Evolutionary conservation across 495 filamentous ascomycete genomes (phyloP), one percentile per base, ranked within the genome.

Genomic region (Penicillium bovifimosum): DNA sequence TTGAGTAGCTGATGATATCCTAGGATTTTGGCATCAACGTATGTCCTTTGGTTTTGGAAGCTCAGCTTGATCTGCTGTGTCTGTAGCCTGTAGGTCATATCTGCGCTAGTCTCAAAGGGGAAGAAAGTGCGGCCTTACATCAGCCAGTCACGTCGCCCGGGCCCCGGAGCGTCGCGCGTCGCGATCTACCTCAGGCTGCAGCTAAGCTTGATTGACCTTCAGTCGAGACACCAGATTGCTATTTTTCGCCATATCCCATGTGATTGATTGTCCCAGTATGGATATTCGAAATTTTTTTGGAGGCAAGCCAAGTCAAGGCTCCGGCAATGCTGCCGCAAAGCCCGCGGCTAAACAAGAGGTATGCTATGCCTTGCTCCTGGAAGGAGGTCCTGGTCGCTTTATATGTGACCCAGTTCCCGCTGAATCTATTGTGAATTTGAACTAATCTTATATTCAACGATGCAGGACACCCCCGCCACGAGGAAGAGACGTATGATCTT

Each of bases 201-300:
- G 50, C 48, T 52, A 10, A 48, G 34, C 46, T 28, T 24, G 24
- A 29, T 34, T 47, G 34, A 20, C 35, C 44, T 27, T 31, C 38
- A 50, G 52, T 53, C 39, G 47, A 28, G 16, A 7, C 24, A 3
- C 8, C 32, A 34, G 16, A 38, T 41, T 26, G 9, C 34, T 26
- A n/a, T 3, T 17, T 41, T 34, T 7, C 26, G 14, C 1, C n/a
- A 10, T 24, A 31, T 16, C 20, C 14, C 9, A 7, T n/a, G 28
- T 20, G 6, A 26, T 20, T 6, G 35, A 32, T 31, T 9, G 32
- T 6, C 8, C 20, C 52, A 65, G 45, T 20, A 91, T 90, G 87
- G 89, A 95, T 74, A 95, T 95, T 53, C 75, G 90, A 45, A 84
- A 70, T 57, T 95, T 92, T 61, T 93, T 95, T 68, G 81, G 81